Conservation (phyloP, 768 basidiomycete species). For the Dictyophora rubrovolvata region DNA sequence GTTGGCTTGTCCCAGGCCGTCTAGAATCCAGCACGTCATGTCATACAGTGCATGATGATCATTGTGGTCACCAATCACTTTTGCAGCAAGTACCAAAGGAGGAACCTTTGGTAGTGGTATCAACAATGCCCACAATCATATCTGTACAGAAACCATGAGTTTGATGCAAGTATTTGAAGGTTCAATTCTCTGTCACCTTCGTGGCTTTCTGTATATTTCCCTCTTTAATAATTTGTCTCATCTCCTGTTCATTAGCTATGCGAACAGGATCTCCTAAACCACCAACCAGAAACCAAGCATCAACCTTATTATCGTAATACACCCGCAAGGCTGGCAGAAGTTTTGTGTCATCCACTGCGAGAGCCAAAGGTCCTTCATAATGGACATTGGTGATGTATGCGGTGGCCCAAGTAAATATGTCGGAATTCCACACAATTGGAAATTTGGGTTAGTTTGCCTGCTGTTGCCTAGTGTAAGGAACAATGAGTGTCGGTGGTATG, state of each 20-base stretch:
- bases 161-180: not conserved
- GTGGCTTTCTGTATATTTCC: slow-evolving; percentile 13
- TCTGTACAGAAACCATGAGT: slow-evolving; percentile 12
- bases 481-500: no score
- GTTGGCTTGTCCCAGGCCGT: slow-evolving; percentile 16
- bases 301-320: slow-evolving; percentile 16
- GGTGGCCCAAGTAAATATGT: slow-evolving; percentile 14
- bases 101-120: slow-evolving; percentile 24
- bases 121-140: slow-evolving; percentile 24
- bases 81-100: slow-evolving; percentile 26
- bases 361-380: not conserved
- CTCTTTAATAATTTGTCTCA: slow-evolving; percentile 12
- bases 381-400: slow-evolving; percentile 13
- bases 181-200: slow-evolving; percentile 14
- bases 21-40: slow-evolving; percentile 13
- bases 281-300: slow-evolving; percentile 20
- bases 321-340: slow-evolving; percentile 17
- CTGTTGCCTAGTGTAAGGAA: no score
- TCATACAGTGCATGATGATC: slow-evolving; percentile 14
- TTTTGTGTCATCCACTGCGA: slow-evolving; percentile 30
- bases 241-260: slow-evolving; percentile 16
- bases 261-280: slow-evolving; percentile 14
- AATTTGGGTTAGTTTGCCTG: slow-evolving; percentile 14
- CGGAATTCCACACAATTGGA: slow-evolving; percentile 15
- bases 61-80: slow-evolving; percentile 19